A percentile compares a stretch with the other conserved stretches of the same genome.
Evolutionary conservation across 495 filamentous ascomycete species (phyloP).

Genomic region (Aspergillus conjunctus): DNA sequence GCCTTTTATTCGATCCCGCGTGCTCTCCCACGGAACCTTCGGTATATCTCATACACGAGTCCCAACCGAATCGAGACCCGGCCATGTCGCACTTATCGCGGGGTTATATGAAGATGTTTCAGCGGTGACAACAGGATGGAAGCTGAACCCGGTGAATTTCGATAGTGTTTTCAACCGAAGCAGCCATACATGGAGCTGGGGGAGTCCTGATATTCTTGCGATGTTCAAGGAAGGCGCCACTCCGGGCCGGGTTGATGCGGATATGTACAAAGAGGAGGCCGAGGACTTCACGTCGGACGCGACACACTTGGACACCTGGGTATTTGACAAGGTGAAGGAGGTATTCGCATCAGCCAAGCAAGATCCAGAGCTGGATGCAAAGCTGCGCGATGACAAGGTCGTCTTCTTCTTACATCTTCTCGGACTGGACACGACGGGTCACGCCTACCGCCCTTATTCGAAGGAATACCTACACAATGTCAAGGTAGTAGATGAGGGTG

Average conservation of each 20-base stretch:
- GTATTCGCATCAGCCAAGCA: conserved; percentile 77
- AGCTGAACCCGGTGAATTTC: conserved; percentile 97
- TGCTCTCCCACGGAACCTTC: conserved; percentile 91
- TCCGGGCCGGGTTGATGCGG: conserved; percentile 82
- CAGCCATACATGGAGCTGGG: conserved; percentile 98
- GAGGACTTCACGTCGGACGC: conserved; percentile 91
- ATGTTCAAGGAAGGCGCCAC: conserved; percentile 97
- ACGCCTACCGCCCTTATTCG: conserved; percentile 87
- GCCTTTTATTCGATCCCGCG: conserved; percentile 90
- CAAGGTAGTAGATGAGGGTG: conserved; percentile 87
- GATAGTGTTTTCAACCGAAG: conserved; percentile 98
- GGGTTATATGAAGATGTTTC: conserved; percentile 99
- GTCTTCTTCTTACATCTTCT: conserved; percentile 97
- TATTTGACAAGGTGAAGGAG: conserved; percentile 89
- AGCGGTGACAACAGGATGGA: conserved; percentile 97
- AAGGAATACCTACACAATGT: conserved; percentile 95
- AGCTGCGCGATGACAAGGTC: conserved; percentile 77
- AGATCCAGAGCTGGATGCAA: conserved; percentile 74
- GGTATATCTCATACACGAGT: conserved; percentile 98
- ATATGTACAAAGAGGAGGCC: conserved; percentile 77
- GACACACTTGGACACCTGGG: conserved; percentile 83
- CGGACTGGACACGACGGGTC: conserved; percentile 93
- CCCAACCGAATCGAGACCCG: conserved; percentile 94
- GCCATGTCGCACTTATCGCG: conserved; percentile 97
- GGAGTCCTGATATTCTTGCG: conserved; percentile 92